A percentile compares a stretch with the other conserved stretches of the same genome.
Conservation (phyloP, 2,329 filamentous ascomycete species). For the Trichophyton equinum region DNA sequence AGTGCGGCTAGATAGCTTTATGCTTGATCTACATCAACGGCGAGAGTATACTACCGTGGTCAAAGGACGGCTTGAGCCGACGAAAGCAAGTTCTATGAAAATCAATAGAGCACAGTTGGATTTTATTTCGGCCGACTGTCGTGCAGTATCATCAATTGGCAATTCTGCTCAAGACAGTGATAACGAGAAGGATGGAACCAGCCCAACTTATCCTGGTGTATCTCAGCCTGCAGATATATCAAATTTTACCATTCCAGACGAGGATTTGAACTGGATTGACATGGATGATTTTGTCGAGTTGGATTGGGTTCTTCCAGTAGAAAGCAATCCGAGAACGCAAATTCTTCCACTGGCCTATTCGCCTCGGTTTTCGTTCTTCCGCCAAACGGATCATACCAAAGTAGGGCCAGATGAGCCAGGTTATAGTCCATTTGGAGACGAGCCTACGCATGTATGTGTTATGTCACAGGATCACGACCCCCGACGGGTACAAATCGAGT, state of each 20-base stretch:
- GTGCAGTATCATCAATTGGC: constrained; percentile 80
- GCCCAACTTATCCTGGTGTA: constrained; percentile 44
- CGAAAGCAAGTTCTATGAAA: constrained; percentile 81
- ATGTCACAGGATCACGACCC: constrained; percentile 89
- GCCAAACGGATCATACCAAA: constrained; percentile 84
- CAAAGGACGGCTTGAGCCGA: constrained; percentile 61
- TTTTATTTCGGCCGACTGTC: constrained; percentile 78
- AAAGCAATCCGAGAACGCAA: constrained; percentile 82
- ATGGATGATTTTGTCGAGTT: constrained; percentile 99
- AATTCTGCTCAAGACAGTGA: constrained; percentile 68
- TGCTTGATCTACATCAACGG: constrained; percentile 88
- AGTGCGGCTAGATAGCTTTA: constrained; percentile 89
- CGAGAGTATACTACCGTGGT: constrained; percentile 82
- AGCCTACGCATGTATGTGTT: constrained; percentile 87
- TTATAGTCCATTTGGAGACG: constrained; percentile 81
- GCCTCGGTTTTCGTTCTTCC: constrained; percentile 93
- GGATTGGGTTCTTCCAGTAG: constrained; percentile 86
- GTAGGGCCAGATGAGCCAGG: constrained; percentile 61
- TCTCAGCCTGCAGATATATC: constrained; percentile 52
- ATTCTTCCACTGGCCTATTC: constrained; percentile 86
- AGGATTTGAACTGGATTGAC: constrained; percentile 92
- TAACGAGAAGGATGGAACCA: constrained; percentile 48
- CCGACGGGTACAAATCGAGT: constrained; percentile 69
- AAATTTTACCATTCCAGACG: constrained; percentile 87
- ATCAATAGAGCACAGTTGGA: constrained; percentile 92